A percentile compares a stretch with the other conserved stretches of the same genome.
Conservation (phyloP, 495 filamentous ascomycete genomes). For the Penicillium ochrochloron region DNA sequence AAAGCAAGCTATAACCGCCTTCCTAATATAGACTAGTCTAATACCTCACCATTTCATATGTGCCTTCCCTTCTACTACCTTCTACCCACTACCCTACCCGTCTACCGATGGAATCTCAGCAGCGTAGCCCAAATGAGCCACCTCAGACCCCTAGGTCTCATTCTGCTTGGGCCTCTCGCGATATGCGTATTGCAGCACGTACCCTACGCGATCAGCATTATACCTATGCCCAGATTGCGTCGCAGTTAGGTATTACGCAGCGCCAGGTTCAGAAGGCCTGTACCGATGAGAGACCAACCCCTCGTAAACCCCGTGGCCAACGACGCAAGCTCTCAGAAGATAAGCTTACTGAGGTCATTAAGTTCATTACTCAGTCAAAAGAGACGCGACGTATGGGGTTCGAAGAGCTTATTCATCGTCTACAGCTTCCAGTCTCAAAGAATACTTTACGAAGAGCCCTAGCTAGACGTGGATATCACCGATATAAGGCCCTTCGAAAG, state of each 20-base stretch:
- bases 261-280: constrained; percentile 33
- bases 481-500: too few relatives aligned
- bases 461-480: too few relatives aligned
- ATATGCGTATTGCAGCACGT: constrained; percentile 13
- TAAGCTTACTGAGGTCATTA: not conserved
- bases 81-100: not conserved
- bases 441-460: not conserved
- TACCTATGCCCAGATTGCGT: constrained; percentile 28
- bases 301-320: constrained; percentile 26
- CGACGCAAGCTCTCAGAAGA: constrained; percentile 28
- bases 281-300: constrained; percentile 20
- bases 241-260: constrained; percentile 23
- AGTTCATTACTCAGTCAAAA: not conserved
- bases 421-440: not conserved
- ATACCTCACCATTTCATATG: too few relatives aligned
- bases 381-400: not conserved
- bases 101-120: not conserved
- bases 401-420: not conserved
- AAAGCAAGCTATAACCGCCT: not conserved
- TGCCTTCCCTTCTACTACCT: too few relatives aligned
- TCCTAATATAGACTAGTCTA: not conserved
- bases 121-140: not conserved
- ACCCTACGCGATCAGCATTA: not conserved
- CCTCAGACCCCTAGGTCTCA: not conserved
- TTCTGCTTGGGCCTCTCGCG: not conserved